Evolutionary conservation across 805 yeast genomes (phyloP).

Genomic region (Candida fluviatilis): DNA sequence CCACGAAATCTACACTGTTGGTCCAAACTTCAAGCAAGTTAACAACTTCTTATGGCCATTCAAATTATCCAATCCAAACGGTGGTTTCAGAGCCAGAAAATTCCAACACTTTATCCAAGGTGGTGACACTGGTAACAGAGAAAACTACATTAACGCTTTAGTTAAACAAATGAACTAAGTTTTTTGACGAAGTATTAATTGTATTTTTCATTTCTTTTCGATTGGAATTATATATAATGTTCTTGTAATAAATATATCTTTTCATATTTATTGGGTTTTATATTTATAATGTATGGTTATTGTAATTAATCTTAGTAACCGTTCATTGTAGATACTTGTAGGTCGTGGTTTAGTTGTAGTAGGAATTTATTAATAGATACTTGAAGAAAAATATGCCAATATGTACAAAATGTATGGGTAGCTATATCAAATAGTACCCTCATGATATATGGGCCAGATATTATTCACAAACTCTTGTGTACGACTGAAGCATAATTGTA

Average conservation of each 20-base stretch:
- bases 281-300: conserved; percentile 1
- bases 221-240: neutral
- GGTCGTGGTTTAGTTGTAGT: neutral
- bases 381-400: too few species aligned
- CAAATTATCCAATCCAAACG: conserved; percentile 93
- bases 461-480: too few species aligned
- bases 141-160: conserved; percentile 90
- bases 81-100: conserved; percentile 98
- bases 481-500: too few species aligned
- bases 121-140: conserved; percentile 99
- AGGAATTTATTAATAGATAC: too few species aligned
- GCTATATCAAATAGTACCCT: too few species aligned
- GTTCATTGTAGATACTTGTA: neutral
- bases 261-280: neutral
- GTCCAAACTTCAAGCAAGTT: conserved; percentile 98
- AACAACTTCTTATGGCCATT: conserved; percentile 98
- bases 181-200: conserved; percentile 1
- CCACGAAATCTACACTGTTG: conserved; percentile 94
- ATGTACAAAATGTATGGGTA: too few species aligned
- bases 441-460: too few species aligned
- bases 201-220: neutral
- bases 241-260: conserved; percentile 2
- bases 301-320: neutral
- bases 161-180: conserved; percentile 89
- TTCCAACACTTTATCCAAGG: conserved; percentile 97